Base-by-base conservation (phyloP, 1,139 yeast genomes). In the Diutina scorzettiae region DNA sequence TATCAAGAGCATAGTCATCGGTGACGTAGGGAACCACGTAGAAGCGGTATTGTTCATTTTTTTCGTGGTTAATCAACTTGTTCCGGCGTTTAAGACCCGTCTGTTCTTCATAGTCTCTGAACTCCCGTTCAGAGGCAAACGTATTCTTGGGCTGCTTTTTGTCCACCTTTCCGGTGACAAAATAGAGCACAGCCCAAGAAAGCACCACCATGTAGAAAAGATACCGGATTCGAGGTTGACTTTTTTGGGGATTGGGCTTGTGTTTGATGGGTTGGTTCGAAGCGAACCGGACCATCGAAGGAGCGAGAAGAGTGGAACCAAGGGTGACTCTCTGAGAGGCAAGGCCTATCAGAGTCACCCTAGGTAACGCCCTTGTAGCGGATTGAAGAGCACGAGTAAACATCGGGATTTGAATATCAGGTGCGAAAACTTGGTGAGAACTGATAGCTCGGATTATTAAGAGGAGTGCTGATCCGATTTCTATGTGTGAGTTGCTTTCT, bases 61-160 rank as follows among this genome's bases (percentile, higher is more conserved):
- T 48, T 18, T 57, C 63, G 25, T 48, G 52, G 14, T 50, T 47
- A 42, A 78, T 65, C 42, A 74, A 51, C 44, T 71, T 64, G 42
- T 63, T 58, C 47, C 80, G 69, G 55, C 84, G 67, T 53, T 66
- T 78, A 50, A 78, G 65, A 3, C 80, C 78, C 6, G 70, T 63
- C 48, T 66, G 52, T 41, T 64, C 58, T 48, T 76, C 81, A 46
- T 65, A 64, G 42, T 65, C 67, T 34, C 62, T 53, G 64, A 76
- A 80, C 51, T 83, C 93, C 44, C 69, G 70, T 50, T 78, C 84
- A 9, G 78, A 64, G 48, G 64, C 64, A 25, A 76, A 67, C 18
- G 62, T 54, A 31, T 63, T 76, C 51, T 72, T 73, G 19, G 75
- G 76, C 16, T 51, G 48, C 48, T 67, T 71, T 48, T 72, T 71